Evolutionary conservation across 2,329 filamentous ascomycete species (phyloP), one percentile per base, ranked within the genome.

Genomic region (Westerdykella ornata): DNA sequence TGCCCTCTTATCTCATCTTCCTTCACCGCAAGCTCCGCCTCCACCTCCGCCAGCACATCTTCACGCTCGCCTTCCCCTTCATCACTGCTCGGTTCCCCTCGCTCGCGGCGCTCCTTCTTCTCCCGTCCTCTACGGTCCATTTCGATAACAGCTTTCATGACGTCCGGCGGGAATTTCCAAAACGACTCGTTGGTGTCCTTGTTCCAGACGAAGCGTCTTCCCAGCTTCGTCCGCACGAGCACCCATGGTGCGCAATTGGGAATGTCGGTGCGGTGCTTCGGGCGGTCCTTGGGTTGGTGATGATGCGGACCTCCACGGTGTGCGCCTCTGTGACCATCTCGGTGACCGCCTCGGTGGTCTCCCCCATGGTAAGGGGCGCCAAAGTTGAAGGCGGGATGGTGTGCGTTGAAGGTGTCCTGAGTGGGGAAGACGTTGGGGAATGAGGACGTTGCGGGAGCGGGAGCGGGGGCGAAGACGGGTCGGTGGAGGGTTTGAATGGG

Each of bases 131-230:
- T 70, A 17, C 69, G 68, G 56, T 84, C 80, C 40, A 92, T 85
- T 12, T 81, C 78, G 3, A 77, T 62, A 1, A 82, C 77, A 0
- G 80, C 88, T 45, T 84, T 81, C 75, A 89, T 82, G 28, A 98
- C 74, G 62, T 92, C 83, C 41, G 87, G 80, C 0, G 92, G 92
- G 55, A 96, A 92, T 57, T 88, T 88, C 92, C 94, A 98, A 65
- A 88, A 88, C 65, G 89, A 97, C 52, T 88, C 77, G 29, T 90
- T 85, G 51, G 90, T 95, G 40, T 77, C 76, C 0, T 82, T 78
- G 53, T 98, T 95, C 70, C 94, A 86, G 2, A 89, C 88, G 59
- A 98, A 98, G 39, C 89, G 78, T 43, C 92, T 76, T 16, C 87
- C 86, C 47, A 90, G 81, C 61, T 88, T 96, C 1, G 92, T 98